Evolutionary conservation across 371 early-diverging fungal species (phyloP).

Genomic region (Mortierella polycephala): DNA sequence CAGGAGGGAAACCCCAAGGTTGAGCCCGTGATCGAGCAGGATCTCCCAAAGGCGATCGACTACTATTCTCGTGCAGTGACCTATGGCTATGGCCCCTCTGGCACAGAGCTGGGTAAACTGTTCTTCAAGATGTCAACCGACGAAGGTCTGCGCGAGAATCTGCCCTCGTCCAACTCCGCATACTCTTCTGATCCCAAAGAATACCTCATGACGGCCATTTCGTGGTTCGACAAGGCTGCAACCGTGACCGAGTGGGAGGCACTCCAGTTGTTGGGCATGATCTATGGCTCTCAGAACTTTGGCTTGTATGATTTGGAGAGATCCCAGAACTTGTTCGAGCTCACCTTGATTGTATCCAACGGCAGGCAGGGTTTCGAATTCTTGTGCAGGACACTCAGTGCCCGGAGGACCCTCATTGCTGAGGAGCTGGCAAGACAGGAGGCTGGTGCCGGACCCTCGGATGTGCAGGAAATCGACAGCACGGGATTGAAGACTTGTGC

Average conservation of each 20-base stretch:
- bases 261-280: constrained; percentile 67
- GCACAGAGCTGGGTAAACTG: constrained; percentile 52
- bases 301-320: constrained; percentile 69
- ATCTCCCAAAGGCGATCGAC: constrained; percentile 57
- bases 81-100: constrained; percentile 67
- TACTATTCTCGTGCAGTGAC: constrained; percentile 63
- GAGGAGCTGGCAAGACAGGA: constrained; percentile 55
- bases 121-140: constrained; percentile 40
- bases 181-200: constrained; percentile 59
- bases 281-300: constrained; percentile 69
- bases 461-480: constrained; percentile 58
- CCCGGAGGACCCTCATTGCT: constrained; percentile 63
- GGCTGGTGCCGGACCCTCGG: constrained; percentile 56
- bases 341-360: constrained; percentile 61
- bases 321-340: constrained; percentile 68
- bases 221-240: constrained; percentile 66
- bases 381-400: constrained; percentile 63
- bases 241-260: constrained; percentile 67
- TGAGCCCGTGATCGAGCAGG: constrained; percentile 56
- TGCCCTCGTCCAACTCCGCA: constrained; percentile 23
- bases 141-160: constrained; percentile 20
- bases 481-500: constrained; percentile 60
- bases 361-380: constrained; percentile 66
- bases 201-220: constrained; percentile 66
- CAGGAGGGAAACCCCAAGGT: constrained; percentile 61